Evolutionary conservation across 2,329 filamentous ascomycete species (phyloP).

Genomic region (Diaporthe caulivora): DNA sequence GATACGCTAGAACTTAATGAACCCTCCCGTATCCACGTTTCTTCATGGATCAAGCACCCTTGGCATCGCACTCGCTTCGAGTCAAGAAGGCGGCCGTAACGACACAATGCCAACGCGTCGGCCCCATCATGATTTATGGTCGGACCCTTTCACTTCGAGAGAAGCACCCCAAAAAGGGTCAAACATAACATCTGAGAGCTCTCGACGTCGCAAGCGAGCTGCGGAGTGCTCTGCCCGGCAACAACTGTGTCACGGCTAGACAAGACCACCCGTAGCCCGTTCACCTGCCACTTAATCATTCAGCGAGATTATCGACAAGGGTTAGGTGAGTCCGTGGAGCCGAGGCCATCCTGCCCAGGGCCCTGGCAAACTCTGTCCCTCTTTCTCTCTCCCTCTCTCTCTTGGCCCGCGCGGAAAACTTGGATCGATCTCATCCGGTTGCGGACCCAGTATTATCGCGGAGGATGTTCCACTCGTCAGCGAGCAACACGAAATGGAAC

Average conservation of each 20-base stretch:
- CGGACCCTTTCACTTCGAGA: not conserved
- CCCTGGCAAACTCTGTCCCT: not conserved
- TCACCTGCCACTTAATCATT: slow-evolving; percentile 19
- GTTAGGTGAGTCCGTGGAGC: slow-evolving; percentile 6
- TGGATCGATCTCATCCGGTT: slow-evolving; percentile 15
- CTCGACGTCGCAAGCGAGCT: slow-evolving; percentile 14
- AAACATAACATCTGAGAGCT: not conserved
- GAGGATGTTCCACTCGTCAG: not conserved
- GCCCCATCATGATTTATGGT: not conserved
- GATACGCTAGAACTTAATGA: slow-evolving; percentile 4
- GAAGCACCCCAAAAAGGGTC: not conserved
- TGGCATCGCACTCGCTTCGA: slow-evolving; percentile 31
- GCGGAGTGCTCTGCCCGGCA: not conserved
- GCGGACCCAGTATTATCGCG: not conserved
- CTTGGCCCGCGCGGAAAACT: not conserved
- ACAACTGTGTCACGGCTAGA: slow-evolving; percentile 7
- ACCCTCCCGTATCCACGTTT: slow-evolving; percentile 29
- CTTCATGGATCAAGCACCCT: slow-evolving; percentile 30
- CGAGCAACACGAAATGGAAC: not conserved
- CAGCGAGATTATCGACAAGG: slow-evolving; percentile 26
- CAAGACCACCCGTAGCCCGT: slow-evolving; percentile 19
- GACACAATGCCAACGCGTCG: slow-evolving; percentile 12
- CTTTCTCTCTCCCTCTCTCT: not conserved
- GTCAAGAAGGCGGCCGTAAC: not conserved
- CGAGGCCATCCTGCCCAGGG: not conserved